Evolutionary conservation across 768 basidiomycete genomes (phyloP).

Genomic region (Russula abietina): DNA sequence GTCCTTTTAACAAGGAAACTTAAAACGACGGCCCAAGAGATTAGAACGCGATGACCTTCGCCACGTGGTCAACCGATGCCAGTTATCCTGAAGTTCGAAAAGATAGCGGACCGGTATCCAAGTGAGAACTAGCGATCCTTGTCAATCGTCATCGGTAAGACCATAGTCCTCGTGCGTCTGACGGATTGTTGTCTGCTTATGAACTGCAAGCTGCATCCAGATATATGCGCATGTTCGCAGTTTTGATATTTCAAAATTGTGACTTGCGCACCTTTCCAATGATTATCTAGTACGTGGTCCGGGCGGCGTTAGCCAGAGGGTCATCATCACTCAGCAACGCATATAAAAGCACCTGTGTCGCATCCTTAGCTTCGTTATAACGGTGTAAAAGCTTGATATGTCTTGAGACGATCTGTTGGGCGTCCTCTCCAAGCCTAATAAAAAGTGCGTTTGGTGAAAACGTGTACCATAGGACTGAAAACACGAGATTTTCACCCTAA

Average conservation of each 20-base stretch:
- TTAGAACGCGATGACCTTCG: neutral
- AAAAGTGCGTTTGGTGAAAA: neutral
- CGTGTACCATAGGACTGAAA: neutral
- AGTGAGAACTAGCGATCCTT: too few relatives aligned
- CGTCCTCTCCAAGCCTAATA: conserved; percentile 37
- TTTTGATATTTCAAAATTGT: neutral
- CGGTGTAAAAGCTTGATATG: conserved; percentile 65
- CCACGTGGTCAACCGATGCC: neutral
- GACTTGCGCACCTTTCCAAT: conserved; percentile 56
- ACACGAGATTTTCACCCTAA: conserved; percentile 5
- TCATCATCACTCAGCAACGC: neutral
- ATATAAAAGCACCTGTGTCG: conserved; percentile 50
- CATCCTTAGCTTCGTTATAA: conserved; percentile 78
- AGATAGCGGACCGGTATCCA: neutral
- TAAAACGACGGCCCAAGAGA: neutral
- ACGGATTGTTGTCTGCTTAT: conserved; percentile 62
- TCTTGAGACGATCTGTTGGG: conserved; percentile 50
- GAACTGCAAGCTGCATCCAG: conserved; percentile 54
- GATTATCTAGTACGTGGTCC: conserved; percentile 49
- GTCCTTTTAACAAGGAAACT: neutral
- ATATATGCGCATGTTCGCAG: conserved; percentile 17
- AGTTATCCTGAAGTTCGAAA: neutral
- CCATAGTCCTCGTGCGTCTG: conserved; percentile 71
- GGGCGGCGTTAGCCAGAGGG: neutral
- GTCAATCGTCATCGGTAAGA: conserved; percentile 51